A percentile compares a stretch with the other conserved stretches of the same genome.
These are phyloP conservation scores for Xerocomus minutiporus DNA, from an alignment of 1,284 basidiomycete species.

Conservation along the genomic window DNA sequence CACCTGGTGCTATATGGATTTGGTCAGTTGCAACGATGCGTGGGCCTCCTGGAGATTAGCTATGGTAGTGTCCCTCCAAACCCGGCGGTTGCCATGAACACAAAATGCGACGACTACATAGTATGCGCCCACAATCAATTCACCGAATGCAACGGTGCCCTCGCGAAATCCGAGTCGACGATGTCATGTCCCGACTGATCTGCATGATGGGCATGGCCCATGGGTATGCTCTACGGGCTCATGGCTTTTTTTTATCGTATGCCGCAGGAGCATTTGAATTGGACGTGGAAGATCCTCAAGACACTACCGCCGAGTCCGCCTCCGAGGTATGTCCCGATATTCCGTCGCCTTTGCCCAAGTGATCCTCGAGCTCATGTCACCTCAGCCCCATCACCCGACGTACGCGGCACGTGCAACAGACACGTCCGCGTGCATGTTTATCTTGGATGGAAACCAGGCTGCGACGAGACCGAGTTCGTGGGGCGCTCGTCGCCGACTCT, in stretches of 20 bases:
- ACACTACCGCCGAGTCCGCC: constrained; percentile 10
- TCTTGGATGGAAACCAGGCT: constrained; percentile 24
- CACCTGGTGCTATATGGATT: no score
- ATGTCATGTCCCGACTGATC: background rate
- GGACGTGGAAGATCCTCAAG: constrained; percentile 22
- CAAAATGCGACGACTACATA: constrained; percentile 9
- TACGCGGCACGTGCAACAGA: constrained; percentile 7
- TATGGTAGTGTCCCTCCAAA: background rate
- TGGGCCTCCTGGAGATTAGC: background rate
- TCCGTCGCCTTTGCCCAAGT: no score
- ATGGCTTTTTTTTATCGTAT: constrained; percentile 16
- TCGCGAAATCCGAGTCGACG: background rate
- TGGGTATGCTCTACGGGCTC: no score
- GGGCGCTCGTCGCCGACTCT: constrained; percentile 27
- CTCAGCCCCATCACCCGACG: no score
- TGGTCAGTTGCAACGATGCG: no score
- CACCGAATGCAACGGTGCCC: background rate
- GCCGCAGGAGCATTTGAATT: constrained; percentile 28
- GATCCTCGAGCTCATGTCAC: no score
- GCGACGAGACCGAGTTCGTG: constrained; percentile 29
- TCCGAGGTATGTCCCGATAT: constrained; percentile 5
- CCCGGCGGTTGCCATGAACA: constrained; percentile 7
- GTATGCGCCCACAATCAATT: background rate
- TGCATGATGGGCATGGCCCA: no score
- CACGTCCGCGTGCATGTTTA: constrained; percentile 33